Evolutionary conservation across 176 grass and related monocot genomes (phyloP), one percentile per base, ranked within the genome.

Genomic region (Carex pumila): DNA sequence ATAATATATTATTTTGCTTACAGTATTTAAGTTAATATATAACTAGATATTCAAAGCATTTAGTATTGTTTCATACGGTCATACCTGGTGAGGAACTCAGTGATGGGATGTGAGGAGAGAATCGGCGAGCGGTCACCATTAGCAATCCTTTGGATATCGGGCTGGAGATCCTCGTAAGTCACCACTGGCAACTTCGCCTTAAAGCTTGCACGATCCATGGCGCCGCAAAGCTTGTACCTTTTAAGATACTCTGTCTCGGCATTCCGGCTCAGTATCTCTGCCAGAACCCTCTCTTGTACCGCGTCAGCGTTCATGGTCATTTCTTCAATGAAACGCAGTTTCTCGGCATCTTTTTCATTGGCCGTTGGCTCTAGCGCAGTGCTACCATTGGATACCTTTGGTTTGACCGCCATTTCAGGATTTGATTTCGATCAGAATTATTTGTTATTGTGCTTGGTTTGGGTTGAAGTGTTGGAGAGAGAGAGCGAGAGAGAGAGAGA

Each of bases 81-180:
- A 72, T 66, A 89, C 88, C 88, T 95, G 50, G 95, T 98, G 85
- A 98, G 95, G 81, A 98, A 93, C 92, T 98, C 95, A 9, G 95
- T 93, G 75, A 98, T 94, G 15, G 95, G 95, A 80, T 93, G 89
- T 0, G 91, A 79, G 5, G 92, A 98, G 6, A 98, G 91, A 87
- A 95, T 98, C 5, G 92, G 86, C 13, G 95, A 93, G 12, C 89
- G 83, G 34, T 95, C 95, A 4, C 95, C 95, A 15, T 98, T 82
- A 55, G 93, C 92, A 49, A 98, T 98, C 78, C 95, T 88, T 43
- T 91, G 95, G 84, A 98, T 98, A 77, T 95, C 94, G 6, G 92
- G 92, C 82, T 98, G 88, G 83, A 98, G 88, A 64, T 94, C 95
- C 86, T 98, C 95, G 82, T 98, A 98, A 29, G 91, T 90, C 0